A percentile compares a stretch with the other conserved stretches of the same genome.
Conservation (phyloP, 1,284 basidiomycete genomes). For the Austroboletus novae-zelandiae region DNA sequence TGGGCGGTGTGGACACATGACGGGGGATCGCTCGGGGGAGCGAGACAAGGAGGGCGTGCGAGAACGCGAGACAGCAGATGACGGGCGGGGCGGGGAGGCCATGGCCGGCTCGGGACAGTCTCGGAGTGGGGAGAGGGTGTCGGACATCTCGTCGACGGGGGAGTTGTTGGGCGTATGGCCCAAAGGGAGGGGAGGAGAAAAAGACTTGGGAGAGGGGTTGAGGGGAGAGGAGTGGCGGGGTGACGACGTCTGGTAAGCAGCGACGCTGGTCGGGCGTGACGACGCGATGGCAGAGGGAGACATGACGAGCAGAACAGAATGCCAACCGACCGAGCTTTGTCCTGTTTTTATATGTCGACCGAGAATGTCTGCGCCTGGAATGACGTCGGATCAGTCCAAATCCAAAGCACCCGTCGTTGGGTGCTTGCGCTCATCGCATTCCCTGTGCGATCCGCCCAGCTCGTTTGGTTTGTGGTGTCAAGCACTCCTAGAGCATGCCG, state of each 20-base stretch:
- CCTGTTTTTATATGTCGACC: slow-evolving; percentile 15
- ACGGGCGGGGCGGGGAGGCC: not conserved
- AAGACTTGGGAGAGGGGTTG: slow-evolving; percentile 10
- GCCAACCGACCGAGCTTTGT: slow-evolving; percentile 2
- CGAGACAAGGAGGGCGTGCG: slow-evolving; percentile 18
- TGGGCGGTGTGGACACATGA: not conserved
- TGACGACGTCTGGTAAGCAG: slow-evolving; percentile 11
- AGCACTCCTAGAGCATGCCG: not conserved
- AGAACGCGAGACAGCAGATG: not conserved
- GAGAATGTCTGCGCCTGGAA: slow-evolving; percentile 4
- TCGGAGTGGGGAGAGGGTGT: slow-evolving; percentile 21
- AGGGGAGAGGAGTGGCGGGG: slow-evolving; percentile 21
- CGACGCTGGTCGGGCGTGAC: slow-evolving; percentile 10
- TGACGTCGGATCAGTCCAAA: slow-evolving; percentile 16
- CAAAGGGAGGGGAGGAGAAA: slow-evolving; percentile 4
- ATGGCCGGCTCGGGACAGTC: slow-evolving; percentile 13
- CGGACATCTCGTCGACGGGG: slow-evolving; percentile 14
- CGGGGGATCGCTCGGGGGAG: slow-evolving; percentile 14
- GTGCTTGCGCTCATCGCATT: not conserved
- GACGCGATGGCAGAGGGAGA: slow-evolving; percentile 12
- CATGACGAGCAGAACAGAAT: slow-evolving; percentile 3
- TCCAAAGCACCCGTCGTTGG: not conserved
- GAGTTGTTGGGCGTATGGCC: slow-evolving; percentile 7
- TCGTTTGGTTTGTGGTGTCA: slow-evolving; percentile 6
- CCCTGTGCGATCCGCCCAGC: not conserved